Conservation (phyloP, 108 stramenopile genomes). For the Skeletonema menzelii region DNA sequence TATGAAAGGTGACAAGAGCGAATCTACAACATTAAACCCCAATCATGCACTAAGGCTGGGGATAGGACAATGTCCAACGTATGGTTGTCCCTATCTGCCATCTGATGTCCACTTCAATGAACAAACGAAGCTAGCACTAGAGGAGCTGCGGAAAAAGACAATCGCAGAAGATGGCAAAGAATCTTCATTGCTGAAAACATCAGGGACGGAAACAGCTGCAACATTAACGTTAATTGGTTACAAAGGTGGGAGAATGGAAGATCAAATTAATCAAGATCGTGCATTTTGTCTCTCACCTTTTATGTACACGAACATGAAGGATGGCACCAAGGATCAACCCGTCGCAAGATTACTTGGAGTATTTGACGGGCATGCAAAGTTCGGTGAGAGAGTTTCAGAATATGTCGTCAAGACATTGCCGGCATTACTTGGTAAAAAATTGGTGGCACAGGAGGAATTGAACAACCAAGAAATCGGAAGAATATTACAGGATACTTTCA, state of each 20-base stretch:
- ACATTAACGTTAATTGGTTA: slow-evolving; percentile 64
- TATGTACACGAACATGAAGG: slow-evolving; percentile 16
- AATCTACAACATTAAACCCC: slow-evolving; percentile 24
- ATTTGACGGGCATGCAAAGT: slow-evolving; percentile 83
- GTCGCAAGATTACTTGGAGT: slow-evolving; percentile 63
- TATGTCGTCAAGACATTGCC: slow-evolving; percentile 68
- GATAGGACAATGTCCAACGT: slow-evolving; percentile 49
- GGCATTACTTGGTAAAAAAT: slow-evolving; percentile 51
- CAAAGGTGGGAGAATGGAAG: slow-evolving; percentile 54
- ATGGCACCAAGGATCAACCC: neutral
- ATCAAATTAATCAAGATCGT: slow-evolving; percentile 73
- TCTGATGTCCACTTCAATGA: slow-evolving; percentile 66
- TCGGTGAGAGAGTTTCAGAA: slow-evolving; percentile 75
- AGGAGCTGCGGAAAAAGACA: slow-evolving; percentile 36
- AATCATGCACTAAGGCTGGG: slow-evolving; percentile 31
- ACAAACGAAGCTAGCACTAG: slow-evolving; percentile 42
- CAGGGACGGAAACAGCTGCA: slow-evolving; percentile 44
- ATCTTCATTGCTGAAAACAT: slow-evolving; percentile 21
- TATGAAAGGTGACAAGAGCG: slow-evolving; percentile 11
- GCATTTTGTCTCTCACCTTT: slow-evolving; percentile 52
- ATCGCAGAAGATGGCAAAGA: neutral
- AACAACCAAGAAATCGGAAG: slow-evolving; percentile 27
- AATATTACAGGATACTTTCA: slow-evolving; percentile 66
- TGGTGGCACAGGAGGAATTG: slow-evolving; percentile 21
- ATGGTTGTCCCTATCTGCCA: slow-evolving; percentile 69